These are phyloP conservation scores for Buddleja alternifolia DNA, from an alignment of 257 asterid genomes.

Conservation along the genomic window DNA sequence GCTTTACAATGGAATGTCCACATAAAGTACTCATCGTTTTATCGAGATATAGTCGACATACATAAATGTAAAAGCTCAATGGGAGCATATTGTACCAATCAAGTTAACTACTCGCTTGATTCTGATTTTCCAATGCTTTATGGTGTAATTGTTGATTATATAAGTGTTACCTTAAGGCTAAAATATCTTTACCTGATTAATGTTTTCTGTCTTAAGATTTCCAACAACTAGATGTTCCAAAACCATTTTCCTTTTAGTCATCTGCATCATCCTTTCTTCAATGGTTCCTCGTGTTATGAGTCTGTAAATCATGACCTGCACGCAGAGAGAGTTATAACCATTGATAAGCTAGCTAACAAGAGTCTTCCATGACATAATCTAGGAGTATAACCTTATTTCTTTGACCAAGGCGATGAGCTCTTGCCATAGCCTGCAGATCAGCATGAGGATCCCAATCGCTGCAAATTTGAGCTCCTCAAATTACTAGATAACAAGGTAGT, in stretches of 20 bases:
- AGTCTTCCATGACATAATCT: slow-evolving; percentile 25
- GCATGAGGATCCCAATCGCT: slow-evolving; percentile 99
- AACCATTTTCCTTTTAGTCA: slow-evolving; percentile 99
- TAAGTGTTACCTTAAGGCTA: slow-evolving; percentile 2
- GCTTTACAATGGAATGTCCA: no score
- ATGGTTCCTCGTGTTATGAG: slow-evolving; percentile 88
- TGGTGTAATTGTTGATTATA: neutral
- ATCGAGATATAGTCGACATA: neutral
- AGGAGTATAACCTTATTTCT: slow-evolving; percentile 77
- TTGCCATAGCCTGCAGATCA: slow-evolving; percentile 99
- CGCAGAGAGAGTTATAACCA: slow-evolving; percentile 28
- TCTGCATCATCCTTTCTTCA: slow-evolving; percentile 99
- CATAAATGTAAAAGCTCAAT: slow-evolving; percentile 7
- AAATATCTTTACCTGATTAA: slow-evolving; percentile 71
- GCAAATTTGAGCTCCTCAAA: slow-evolving; percentile 41
- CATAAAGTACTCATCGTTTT: no score
- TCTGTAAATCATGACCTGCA: slow-evolving; percentile 94
- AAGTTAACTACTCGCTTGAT: slow-evolving; percentile 6
- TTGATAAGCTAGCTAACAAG: slow-evolving; percentile 28
- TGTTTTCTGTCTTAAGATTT: slow-evolving; percentile 85
- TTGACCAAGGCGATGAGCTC: slow-evolving; percentile 99
- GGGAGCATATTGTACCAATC: slow-evolving; percentile 11
- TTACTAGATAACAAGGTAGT: slow-evolving; percentile 23
- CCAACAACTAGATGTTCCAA: slow-evolving; percentile 98
- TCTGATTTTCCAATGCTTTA: slow-evolving; percentile 9